phyloP scores from a whole-genome alignment of 176 grass and related monocot genomes.

The Canna indica region DNA sequence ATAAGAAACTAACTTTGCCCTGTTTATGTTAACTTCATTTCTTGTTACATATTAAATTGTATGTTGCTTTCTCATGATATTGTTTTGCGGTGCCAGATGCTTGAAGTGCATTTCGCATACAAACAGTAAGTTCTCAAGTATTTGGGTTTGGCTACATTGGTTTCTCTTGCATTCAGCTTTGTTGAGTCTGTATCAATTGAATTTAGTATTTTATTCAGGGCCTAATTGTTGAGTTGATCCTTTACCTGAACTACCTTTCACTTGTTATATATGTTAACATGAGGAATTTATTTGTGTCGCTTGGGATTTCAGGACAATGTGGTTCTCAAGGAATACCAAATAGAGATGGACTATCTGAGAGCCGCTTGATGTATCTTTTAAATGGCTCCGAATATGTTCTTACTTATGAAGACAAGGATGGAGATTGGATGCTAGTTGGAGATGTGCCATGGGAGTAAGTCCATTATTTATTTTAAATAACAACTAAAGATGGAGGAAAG shows the following conservation, averaged over 20 bases:
- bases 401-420: constrained; percentile 18
- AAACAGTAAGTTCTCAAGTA: background rate
- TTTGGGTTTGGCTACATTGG: background rate
- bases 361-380: constrained; percentile 15
- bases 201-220: background rate
- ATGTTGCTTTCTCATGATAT: too few species aligned
- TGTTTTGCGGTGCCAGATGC: background rate
- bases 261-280: background rate
- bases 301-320: constrained; percentile 2
- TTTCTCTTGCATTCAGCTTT: background rate
- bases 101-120: background rate
- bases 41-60: background rate
- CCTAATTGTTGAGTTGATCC: background rate
- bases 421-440: constrained; percentile 20
- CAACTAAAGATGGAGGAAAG: too few species aligned
- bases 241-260: background rate
- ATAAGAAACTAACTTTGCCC: too few species aligned
- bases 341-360: constrained; percentile 14
- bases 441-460: constrained; percentile 22
- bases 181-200: background rate
- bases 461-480: background rate
- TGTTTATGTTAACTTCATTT: too few species aligned
- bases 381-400: constrained; percentile 21
- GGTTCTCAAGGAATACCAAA: constrained; percentile 13
- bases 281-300: background rate